Evolutionary conservation across 139 green algal species (phyloP).

Genomic region (Auxenochlorella protothecoides): DNA sequence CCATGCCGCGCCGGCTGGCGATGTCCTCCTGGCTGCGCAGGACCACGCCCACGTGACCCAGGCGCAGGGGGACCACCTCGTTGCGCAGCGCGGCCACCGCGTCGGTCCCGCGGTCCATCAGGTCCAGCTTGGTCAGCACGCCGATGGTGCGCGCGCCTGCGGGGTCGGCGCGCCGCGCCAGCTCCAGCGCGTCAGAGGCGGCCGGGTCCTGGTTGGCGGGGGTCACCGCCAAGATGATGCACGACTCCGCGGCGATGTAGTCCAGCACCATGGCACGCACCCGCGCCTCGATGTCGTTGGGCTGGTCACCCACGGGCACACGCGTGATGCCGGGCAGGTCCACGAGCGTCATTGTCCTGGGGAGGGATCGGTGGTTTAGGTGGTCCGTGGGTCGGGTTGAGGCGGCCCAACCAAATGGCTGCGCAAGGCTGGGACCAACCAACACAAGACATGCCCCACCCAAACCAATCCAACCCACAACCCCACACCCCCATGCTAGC

Average conservation of each 20-base stretch:
- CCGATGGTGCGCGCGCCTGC: constrained; percentile 57
- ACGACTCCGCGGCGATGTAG: constrained; percentile 80
- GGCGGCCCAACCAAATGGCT: background rate
- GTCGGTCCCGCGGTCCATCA: constrained; percentile 97
- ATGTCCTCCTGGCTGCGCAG: constrained; percentile 82
- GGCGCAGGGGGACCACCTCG: constrained; percentile 75
- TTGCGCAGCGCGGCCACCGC: constrained; percentile 68
- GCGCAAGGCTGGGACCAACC: too few species aligned
- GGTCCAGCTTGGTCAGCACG: constrained; percentile 94
- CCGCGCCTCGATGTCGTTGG: constrained; percentile 83
- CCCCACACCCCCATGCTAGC: background rate
- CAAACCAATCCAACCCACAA: background rate
- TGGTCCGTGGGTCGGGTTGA: too few species aligned
- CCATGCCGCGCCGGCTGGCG: constrained; percentile 29
- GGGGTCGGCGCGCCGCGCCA: constrained; percentile 81
- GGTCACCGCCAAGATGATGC: constrained; percentile 88
- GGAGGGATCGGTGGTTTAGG: background rate
- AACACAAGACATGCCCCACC: background rate
- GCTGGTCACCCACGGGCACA: constrained; percentile 97
- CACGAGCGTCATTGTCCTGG: constrained; percentile 95
- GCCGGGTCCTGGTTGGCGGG: constrained; percentile 93
- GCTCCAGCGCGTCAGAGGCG: constrained; percentile 86
- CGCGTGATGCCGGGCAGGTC: constrained; percentile 93
- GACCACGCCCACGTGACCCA: constrained; percentile 89
- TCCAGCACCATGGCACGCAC: constrained; percentile 77